Evolutionary conservation across 2,329 filamentous ascomycete species (phyloP).

Genomic region (Penicillium glabrum): DNA sequence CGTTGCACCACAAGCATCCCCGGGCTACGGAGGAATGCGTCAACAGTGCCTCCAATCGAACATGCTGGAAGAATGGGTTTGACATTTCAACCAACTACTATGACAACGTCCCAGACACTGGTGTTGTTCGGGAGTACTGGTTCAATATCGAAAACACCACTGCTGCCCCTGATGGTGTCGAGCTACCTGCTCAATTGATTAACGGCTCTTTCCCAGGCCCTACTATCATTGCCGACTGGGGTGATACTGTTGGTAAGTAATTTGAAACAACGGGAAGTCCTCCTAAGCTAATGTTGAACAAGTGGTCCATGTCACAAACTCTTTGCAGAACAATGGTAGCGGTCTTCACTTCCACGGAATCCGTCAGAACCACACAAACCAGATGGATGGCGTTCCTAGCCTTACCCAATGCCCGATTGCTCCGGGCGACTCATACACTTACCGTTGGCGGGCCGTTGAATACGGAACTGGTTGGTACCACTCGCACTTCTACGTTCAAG

Average conservation of each 20-base stretch:
- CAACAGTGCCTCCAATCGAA: slow-evolving; percentile 3
- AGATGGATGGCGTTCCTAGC: slow-evolving; percentile 10
- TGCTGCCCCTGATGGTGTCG: slow-evolving; percentile 47
- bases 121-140: slow-evolving; percentile 41
- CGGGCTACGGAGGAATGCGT: not conserved
- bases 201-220: slow-evolving; percentile 52
- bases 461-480: slow-evolving; percentile 37
- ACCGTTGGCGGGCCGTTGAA: slow-evolving; percentile 28
- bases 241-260: slow-evolving; percentile 19
- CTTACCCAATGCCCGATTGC: slow-evolving; percentile 34
- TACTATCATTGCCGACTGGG: slow-evolving; percentile 45
- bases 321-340: slow-evolving; percentile 27
- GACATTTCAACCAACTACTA: slow-evolving; percentile 7
- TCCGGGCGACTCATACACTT: slow-evolving; percentile 30
- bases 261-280: not conserved
- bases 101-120: slow-evolving; percentile 29
- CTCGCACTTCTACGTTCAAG: slow-evolving; percentile 31
- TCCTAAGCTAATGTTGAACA: not conserved
- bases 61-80: slow-evolving; percentile 7
- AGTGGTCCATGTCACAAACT: slow-evolving; percentile 48
- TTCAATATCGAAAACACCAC: slow-evolving; percentile 46
- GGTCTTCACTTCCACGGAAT: slow-evolving; percentile 22
- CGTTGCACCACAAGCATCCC: not conserved
- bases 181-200: slow-evolving; percentile 40
- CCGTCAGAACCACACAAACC: slow-evolving; percentile 15